Conservation (phyloP, 2,329 filamentous ascomycete species). For the Nemania sp. region DNA sequence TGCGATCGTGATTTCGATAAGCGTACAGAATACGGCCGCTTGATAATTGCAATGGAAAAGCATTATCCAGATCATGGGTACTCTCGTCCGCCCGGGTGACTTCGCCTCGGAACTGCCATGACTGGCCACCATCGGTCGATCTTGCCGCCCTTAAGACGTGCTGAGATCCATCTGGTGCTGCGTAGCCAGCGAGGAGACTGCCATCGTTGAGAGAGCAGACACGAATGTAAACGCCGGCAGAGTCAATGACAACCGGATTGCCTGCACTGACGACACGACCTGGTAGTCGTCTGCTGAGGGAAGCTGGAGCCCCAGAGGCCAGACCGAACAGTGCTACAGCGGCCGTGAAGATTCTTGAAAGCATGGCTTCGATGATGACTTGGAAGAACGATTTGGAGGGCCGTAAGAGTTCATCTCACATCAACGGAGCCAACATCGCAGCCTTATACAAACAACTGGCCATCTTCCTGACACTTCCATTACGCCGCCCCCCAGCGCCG, state of each 20-base stretch:
- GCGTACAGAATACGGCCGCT: conserved; percentile 44
- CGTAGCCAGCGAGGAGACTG: conserved; percentile 38
- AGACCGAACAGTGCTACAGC: background rate
- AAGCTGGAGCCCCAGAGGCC: conserved; percentile 6
- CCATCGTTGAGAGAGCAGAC: conserved; percentile 34
- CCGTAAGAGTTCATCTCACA: background rate
- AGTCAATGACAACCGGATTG: conserved; percentile 33
- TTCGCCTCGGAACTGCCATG: conserved; percentile 36
- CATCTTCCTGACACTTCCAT: background rate
- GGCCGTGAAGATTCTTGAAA: background rate
- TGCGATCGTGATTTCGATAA: conserved; percentile 42
- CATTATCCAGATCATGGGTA: conserved; percentile 40
- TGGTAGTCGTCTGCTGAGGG: conserved; percentile 22
- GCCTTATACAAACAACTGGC: conserved; percentile 15
- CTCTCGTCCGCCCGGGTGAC: conserved; percentile 31
- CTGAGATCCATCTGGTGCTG: conserved; percentile 28
- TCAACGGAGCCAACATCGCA: background rate
- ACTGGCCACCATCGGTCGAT: conserved; percentile 36
- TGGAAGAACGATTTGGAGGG: background rate
- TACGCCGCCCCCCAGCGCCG: background rate
- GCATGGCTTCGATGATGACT: conserved; percentile 8
- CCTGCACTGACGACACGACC: conserved; percentile 31
- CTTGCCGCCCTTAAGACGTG: conserved; percentile 32
- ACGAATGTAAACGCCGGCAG: conserved; percentile 37
- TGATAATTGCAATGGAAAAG: conserved; percentile 41